phyloP scores from a whole-genome alignment of 2,329 filamentous ascomycete genomes.

The Aspergillus brasiliensis region DNA sequence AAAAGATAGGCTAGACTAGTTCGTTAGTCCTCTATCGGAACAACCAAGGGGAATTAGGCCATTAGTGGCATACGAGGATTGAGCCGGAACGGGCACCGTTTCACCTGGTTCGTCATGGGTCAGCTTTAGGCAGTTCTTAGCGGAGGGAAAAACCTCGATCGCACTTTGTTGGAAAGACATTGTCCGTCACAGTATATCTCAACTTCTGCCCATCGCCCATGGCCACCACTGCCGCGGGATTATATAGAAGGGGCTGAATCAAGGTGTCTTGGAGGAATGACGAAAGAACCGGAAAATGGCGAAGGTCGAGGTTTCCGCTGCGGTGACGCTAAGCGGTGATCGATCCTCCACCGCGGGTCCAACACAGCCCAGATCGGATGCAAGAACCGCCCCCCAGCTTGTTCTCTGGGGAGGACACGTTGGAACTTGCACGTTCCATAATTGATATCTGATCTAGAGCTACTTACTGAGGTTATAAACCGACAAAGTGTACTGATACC shows the following conservation, averaged over 20 bases:
- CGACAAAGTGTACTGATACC: neutral
- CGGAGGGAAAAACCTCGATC: slow-evolving; percentile 4
- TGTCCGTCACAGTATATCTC: slow-evolving; percentile 27
- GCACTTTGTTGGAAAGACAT: slow-evolving; percentile 38
- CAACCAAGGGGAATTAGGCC: neutral
- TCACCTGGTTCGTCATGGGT: slow-evolving; percentile 29
- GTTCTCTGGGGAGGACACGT: neutral
- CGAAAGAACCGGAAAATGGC: neutral
- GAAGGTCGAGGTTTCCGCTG: neutral
- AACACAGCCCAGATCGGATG: no score
- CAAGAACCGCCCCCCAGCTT: neutral
- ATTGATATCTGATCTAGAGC: no score
- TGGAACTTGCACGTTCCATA: neutral
- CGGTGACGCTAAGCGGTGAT: slow-evolving; percentile 3
- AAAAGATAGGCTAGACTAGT: slow-evolving; percentile 70
- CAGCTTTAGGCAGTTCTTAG: slow-evolving; percentile 11
- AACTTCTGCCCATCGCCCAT: slow-evolving; percentile 28
- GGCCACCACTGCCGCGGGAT: slow-evolving; percentile 14
- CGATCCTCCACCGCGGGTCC: neutral
- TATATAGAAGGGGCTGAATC: neutral
- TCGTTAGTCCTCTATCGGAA: slow-evolving; percentile 4
- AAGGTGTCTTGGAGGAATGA: neutral
- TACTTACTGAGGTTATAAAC: neutral
- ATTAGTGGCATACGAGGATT: slow-evolving; percentile 44
- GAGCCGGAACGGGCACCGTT: slow-evolving; percentile 32